Base-by-base conservation (phyloP, 2,329 filamentous ascomycete genomes). In the Epichloe sp. region DNA sequence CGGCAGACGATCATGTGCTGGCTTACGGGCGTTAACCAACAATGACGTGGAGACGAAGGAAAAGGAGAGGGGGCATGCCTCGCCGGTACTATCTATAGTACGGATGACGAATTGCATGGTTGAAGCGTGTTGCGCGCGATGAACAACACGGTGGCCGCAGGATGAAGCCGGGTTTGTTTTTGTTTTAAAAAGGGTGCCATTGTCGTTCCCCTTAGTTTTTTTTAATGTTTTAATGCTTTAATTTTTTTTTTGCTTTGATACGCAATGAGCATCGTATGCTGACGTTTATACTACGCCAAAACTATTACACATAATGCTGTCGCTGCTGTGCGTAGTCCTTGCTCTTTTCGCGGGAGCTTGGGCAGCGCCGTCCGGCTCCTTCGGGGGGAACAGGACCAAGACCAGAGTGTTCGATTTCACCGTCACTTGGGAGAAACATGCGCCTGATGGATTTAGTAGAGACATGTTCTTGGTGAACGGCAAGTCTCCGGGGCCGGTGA, bases 401-500 rank as follows among this genome's bases (percentile, higher is more conserved):
- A 21, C 45, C 14, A 47, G 35, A 40, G 44, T 45, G 5, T 68
- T 64, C 38, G 58, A 61, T 23, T 55, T 68, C 1, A 55, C 51
- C 3, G 41, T 69, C 31, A 69, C 69, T 5, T 72, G 68, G 66
- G 64, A 66, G 19, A 58, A 60, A 1, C 50, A 66, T 35, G 64
- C 68, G 0, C 72, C 72, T 0, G 68, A 74, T 62, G 77, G 78
- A 23, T 65, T 69, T 51, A 52, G 62, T 0, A 63, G 70, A 12
- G 55, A 71, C 41, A 71, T 74, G 64, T 58, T 74, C 54, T 65
- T 83, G 42, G 64, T 82, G 58, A 84, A 85, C 55, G 75, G 74
- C 11, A 71, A 79, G 57, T 79, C 77, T 47, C 82, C 83, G 0
- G 83, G 80, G 0, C 83, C 83, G 0, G 65, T 70, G 2, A 70